Conservation (phyloP, 768 basidiomycete species). For the Roridomyces roridus region DNA sequence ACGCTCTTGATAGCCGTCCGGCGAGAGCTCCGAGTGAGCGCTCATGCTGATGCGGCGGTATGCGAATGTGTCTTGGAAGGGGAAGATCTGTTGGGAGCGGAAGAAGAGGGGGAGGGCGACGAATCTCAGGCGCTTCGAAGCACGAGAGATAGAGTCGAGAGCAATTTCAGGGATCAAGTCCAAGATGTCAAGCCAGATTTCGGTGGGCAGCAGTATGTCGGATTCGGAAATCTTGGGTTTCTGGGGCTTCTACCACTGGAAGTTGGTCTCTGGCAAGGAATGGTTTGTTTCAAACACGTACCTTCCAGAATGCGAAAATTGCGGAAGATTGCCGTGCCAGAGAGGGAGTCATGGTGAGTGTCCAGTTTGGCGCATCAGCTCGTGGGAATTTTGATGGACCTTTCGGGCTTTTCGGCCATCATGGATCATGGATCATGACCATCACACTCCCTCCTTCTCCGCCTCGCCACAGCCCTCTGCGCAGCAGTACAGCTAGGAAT, state of each 20-base stretch:
- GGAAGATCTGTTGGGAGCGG: constrained; percentile 23
- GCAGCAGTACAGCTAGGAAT: too few species aligned
- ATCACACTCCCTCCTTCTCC: too few species aligned
- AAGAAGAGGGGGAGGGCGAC: constrained; percentile 25
- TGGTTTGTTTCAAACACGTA: too few species aligned
- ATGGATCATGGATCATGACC: too few species aligned
- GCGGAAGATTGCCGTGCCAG: too few species aligned
- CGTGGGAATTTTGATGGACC: too few species aligned
- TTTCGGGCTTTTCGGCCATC: too few species aligned
- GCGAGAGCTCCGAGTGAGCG: constrained; percentile 1
- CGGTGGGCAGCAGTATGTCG: constrained; percentile 22
- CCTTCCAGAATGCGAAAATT: too few species aligned
- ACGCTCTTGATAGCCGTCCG: constrained; percentile 22
- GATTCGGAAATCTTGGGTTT: constrained; percentile 7
- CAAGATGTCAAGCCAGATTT: constrained; percentile 30
- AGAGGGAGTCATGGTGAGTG: too few species aligned
- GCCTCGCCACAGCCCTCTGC: too few species aligned
- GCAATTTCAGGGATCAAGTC: constrained; percentile 2
- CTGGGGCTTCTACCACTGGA: background rate
- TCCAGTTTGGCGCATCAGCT: too few species aligned
- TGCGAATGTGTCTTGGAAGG: constrained; percentile 27
- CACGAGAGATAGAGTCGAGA: constrained; percentile 7
- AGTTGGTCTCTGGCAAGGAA: too few species aligned
- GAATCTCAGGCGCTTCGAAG: constrained; percentile 22
- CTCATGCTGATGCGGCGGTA: constrained; percentile 18